Evolutionary conservation across 495 filamentous ascomycete genomes (phyloP).

Genomic region (Podospora didyma): DNA sequence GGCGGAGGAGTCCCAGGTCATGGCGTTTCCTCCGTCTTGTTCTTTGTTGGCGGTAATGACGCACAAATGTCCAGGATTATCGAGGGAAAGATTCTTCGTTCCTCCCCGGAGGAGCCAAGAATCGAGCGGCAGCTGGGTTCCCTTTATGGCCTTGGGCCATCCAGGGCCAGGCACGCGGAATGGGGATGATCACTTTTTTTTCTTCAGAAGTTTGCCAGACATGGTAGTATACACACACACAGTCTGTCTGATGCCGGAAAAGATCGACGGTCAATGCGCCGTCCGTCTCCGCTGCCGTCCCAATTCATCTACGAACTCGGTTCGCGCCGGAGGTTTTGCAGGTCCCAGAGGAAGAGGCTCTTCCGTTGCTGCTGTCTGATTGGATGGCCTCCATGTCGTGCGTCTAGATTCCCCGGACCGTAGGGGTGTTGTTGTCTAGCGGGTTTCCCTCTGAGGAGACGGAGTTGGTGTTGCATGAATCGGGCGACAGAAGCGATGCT

Average conservation of each 20-base stretch:
- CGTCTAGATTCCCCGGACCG: neutral
- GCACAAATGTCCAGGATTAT: too few relatives aligned
- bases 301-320: neutral
- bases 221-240: neutral
- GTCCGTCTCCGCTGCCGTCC: neutral
- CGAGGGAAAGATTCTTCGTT: too few relatives aligned
- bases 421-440: neutral
- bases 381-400: neutral
- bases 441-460: neutral
- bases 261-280: neutral
- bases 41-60: too few relatives aligned
- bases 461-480: constrained; percentile 4
- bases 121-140: too few relatives aligned
- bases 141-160: too few relatives aligned
- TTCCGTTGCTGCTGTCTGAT: neutral
- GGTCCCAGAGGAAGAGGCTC: neutral
- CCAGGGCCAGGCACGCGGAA: too few relatives aligned
- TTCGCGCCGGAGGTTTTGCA: neutral
- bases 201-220: too few relatives aligned
- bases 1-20: neutral
- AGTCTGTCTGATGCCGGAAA: neutral
- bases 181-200: too few relatives aligned
- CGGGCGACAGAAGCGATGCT: neutral
- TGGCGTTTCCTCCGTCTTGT: too few relatives aligned
- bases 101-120: too few relatives aligned